Percentiles rank a stretch among this genome's conserved stretches.
phyloP scores from a whole-genome alignment of 1,284 basidiomycete genomes.

The Athelia psychrophila region DNA sequence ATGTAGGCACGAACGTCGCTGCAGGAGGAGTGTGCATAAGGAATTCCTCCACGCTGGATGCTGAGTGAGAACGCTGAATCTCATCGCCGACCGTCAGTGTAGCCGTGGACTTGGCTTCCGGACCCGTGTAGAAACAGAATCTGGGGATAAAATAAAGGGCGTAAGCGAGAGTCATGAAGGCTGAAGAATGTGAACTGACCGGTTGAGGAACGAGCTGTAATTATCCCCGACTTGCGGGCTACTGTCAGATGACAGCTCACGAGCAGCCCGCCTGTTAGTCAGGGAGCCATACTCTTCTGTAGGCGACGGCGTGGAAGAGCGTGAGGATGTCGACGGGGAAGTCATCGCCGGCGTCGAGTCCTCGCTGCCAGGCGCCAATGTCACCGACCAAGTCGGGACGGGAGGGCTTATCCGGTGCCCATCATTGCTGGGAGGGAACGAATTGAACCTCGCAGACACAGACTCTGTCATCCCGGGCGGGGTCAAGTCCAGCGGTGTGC shows the following conservation, averaged over 20 bases:
- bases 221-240: conserved; percentile 26
- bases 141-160: conserved; percentile 30
- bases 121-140: conserved; percentile 77
- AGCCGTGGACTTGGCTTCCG: conserved; percentile 18
- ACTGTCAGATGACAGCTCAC: conserved; percentile 3
- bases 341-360: conserved; percentile 54
- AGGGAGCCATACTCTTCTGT: conserved; percentile 11
- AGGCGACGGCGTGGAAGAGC: conserved; percentile 33
- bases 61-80: conserved; percentile 51
- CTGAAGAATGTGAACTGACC: conserved; percentile 41
- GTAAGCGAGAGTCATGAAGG: conserved; percentile 4
- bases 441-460: conserved; percentile 27
- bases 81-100: conserved; percentile 23
- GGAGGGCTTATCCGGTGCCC: conserved; percentile 6
- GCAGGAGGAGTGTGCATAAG: conserved; percentile 19
- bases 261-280: background rate
- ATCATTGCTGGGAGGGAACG: conserved; percentile 36
- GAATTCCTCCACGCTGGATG: conserved; percentile 52
- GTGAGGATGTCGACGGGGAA: conserved; percentile 37
- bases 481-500: conserved; percentile 25
- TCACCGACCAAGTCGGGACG: conserved; percentile 5
- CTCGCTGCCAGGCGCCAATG: conserved; percentile 41
- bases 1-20: conserved; percentile 16
- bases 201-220: conserved; percentile 62
- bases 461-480: conserved; percentile 14